Base-by-base conservation (phyloP, 2,329 filamentous ascomycete species). In the Nothophoma quercina region DNA sequence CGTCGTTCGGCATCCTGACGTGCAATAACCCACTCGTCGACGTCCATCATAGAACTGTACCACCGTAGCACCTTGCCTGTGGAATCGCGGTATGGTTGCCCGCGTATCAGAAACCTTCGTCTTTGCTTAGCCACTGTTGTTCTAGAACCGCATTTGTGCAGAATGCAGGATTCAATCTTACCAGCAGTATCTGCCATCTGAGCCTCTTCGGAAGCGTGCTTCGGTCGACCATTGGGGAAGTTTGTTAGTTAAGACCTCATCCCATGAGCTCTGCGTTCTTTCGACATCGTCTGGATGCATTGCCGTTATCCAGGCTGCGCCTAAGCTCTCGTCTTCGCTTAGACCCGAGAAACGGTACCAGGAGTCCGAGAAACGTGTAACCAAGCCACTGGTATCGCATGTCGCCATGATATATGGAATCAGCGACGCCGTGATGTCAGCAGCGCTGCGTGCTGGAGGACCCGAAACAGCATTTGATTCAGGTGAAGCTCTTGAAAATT, bases 41-140 rank as follows among this genome's bases (percentile, higher is more conserved):
- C 47, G 16, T 55, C 51, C 40, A 51, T 55, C 51, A 55, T 55
- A 21, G 51, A 55, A 8, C 41, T 46, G 30, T 55, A 55, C 51
- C 51, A 55, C 19, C 51, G 46, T 16, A 51, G 10, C 4, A 55
- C 23, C 4, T 50, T 36, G 25, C 51, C 46, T 4, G 25, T 26
- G 8, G 28, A 45, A 38, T 55, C 29, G 16, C 16, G 35, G 22
- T 46, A 43, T 5, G 51, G 41, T 41, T 55, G 43, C 12, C 45
- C 45, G n/a, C 51, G 45, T 22, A 55, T 51, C 40, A 51, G 25
- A 19, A 51, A 51, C n/a, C n/a, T n/a, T n/a, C n/a, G n/a, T n/a
- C n/a, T n/a, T n/a, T n/a, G n/a, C n/a, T n/a, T n/a, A n/a, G n/a
- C n/a, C n/a, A n/a, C n/a, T n/a, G n/a, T n/a, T n/a, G n/a, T n/a